Conservation (phyloP, 441 rosid genomes). For the Hura crepitans region DNA sequence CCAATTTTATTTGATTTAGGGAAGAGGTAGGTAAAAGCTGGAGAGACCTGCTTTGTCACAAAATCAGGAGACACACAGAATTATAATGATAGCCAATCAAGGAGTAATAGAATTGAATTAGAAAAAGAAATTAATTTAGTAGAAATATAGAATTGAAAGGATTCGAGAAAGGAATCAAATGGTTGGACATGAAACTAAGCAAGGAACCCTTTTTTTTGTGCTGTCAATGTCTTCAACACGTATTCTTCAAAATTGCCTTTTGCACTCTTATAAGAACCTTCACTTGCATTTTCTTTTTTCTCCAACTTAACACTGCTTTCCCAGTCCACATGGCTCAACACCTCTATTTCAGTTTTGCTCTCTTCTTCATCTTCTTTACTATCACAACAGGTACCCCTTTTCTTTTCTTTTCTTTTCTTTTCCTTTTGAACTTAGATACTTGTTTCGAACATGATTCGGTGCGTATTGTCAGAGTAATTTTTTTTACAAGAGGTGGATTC, state of each 20-base stretch:
- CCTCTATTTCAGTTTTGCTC: constrained; percentile 6
- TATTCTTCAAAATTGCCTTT: constrained; percentile 27
- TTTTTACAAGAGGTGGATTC: too few relatives aligned
- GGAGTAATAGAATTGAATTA: not conserved
- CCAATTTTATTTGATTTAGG: too few relatives aligned
- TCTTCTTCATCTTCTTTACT: constrained; percentile 23
- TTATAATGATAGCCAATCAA: not conserved
- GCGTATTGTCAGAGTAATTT: too few relatives aligned
- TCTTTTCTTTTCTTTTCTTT: not conserved
- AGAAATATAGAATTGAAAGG: not conserved
- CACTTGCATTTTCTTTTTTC: not conserved
- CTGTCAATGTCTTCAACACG: constrained; percentile 33
- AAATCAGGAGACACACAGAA: not conserved
- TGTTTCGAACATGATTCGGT: too few relatives aligned
- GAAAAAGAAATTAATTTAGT: not conserved
- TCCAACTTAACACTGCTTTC: not conserved
- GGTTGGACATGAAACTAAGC: constrained; percentile 28
- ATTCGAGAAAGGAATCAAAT: constrained; percentile 38
- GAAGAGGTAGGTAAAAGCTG: too few relatives aligned
- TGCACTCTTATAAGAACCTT: constrained; percentile 11
- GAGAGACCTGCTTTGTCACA: not conserved
- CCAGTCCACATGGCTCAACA: constrained; percentile 35
- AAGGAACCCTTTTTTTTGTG: constrained; percentile 33
- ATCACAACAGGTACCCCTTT: constrained; percentile 38
- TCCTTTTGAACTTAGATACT: too few relatives aligned